Base-by-base conservation (phyloP, 1,139 yeast species). In the Hemisphaericaspora xylanilytica region DNA sequence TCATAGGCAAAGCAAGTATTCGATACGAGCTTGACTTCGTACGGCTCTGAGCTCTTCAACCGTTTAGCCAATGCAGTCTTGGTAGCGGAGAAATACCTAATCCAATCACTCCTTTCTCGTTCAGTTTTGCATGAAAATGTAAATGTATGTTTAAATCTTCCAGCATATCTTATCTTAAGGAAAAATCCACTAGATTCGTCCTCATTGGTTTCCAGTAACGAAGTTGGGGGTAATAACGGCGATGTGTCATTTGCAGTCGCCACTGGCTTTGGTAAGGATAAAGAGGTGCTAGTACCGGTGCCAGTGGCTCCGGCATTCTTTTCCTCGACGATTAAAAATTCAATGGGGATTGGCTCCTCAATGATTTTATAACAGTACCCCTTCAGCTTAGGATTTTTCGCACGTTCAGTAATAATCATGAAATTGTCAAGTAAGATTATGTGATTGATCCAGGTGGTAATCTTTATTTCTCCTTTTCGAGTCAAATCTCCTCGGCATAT, bases 391-490 rank as follows among this genome's bases (percentile, higher is more conserved):
- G 49, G 59, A 14, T 53, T 57, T 37, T 63, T 62, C 1, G 59
- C 47, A 28, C 58, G 49, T 33, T 86, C 94, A 2, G 92, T 80
- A 6, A 88, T 71, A 17, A 88, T 63, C 33, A 88, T 59, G 50
- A 71, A 86, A 52, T 88, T 85, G 54, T 88, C 96, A 39, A 88
- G 63, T 28, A 87, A 61, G 18, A 87, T 78, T 27, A 85, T 52
- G 50, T 80, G 85, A 13, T 63, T 65, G 5, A 58, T 69, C 46
- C 59, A 68, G 38, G 76, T 69, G 41, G 70, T 81, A 40, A 75
- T 69, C 69, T 72, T 81, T 64, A 67, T 63, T 38, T 80, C 86
- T 27, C 89, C 82, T 48, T 81, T 79, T 40, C 86, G 68, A 5
- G 68, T 54, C 17, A 84, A 73, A 34, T 75, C 78, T 1, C 92